Base-by-base conservation (phyloP, 305 asterid species). In the Solanum hybrid region DNA sequence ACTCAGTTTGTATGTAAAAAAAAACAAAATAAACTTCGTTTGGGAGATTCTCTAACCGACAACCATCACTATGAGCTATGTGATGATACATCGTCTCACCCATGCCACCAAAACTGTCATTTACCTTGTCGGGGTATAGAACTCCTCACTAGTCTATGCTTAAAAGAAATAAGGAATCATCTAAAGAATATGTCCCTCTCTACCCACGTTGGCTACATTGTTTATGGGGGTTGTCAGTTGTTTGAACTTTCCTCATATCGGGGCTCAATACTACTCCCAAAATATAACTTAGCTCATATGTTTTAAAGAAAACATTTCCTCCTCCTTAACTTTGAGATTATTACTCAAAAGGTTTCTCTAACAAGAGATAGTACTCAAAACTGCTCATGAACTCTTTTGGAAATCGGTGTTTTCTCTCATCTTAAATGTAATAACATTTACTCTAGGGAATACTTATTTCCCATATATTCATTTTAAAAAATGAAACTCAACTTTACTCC, bases 81-180 rank as follows among this genome's bases (percentile, higher is more conserved):
- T 51, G 67, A 51, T 51, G 67, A 2, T 16, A 51, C n/a, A 51
- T 16, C 64, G 3, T 46, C 64, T 46, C 22, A 1, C 8, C 64
- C 8, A 51, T 1, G 9, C 67, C 1, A 0, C 9, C 67, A 2
- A 0, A 16, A 51, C 3, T 16, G 67, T 5, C 67, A 0, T 2
- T 5, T 16, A 51, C n/a, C 67, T 16, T 51, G 3, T 3, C 22
- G 8, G 4, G 67, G 9, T 51, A 51, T 51, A 16, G n/a, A 51
- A 16, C 67, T 51, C n/a, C 0, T 16, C 67, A 51, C n/a, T 51
- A 6, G 8, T 16, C 9, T 51, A 51, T 51, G n/a, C 67, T 51
- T 51, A 51, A 51, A 51, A 51, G 1, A 0, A 51, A 51, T 2
- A 51, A 16, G 8, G 67, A 51, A 51, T 51, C 67, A 51, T 51